phyloP scores from a whole-genome alignment of 2,329 filamentous ascomycete species.

The Ophiocordyceps unilateralis region DNA sequence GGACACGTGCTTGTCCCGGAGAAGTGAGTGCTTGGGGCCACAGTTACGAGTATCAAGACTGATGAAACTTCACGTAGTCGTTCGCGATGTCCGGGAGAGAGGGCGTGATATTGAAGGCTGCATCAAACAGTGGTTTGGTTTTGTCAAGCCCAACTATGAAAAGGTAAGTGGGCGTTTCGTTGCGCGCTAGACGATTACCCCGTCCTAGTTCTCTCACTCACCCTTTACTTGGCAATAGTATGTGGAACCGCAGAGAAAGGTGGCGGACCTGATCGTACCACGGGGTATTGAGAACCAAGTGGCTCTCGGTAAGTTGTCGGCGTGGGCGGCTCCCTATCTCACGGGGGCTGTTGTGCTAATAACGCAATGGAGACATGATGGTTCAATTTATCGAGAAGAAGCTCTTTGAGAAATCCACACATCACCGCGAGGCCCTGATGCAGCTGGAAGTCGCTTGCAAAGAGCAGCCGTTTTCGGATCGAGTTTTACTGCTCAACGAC shows the following conservation, averaged over 20 bases:
- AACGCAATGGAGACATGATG: constrained; percentile 53
- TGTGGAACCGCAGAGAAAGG: constrained; percentile 79
- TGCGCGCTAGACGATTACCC: too few species aligned
- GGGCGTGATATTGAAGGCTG: constrained; percentile 86
- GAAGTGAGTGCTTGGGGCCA: constrained; percentile 40
- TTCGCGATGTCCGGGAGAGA: constrained; percentile 77
- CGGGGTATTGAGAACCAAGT: constrained; percentile 89
- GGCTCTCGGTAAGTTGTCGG: constrained; percentile 48
- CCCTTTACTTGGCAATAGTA: constrained; percentile 27
- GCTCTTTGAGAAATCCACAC: constrained; percentile 66
- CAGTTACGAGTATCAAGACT: neutral
- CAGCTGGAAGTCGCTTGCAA: constrained; percentile 57
- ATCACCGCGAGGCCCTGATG: constrained; percentile 64
- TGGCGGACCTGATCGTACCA: constrained; percentile 90
- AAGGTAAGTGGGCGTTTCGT: constrained; percentile 27
- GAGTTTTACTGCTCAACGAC: constrained; percentile 56
- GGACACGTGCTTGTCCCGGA: constrained; percentile 78
- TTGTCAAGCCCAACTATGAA: constrained; percentile 93
- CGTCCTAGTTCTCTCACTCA: neutral
- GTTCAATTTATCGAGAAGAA: constrained; percentile 84
- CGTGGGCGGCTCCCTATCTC: neutral
- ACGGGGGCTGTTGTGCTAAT: neutral
- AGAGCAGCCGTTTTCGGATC: constrained; percentile 54
- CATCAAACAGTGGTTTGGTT: constrained; percentile 95
- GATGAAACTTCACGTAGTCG: constrained; percentile 28